Conservation (phyloP, 768 basidiomycete genomes). For the Psilocybe subaeruginosa region DNA sequence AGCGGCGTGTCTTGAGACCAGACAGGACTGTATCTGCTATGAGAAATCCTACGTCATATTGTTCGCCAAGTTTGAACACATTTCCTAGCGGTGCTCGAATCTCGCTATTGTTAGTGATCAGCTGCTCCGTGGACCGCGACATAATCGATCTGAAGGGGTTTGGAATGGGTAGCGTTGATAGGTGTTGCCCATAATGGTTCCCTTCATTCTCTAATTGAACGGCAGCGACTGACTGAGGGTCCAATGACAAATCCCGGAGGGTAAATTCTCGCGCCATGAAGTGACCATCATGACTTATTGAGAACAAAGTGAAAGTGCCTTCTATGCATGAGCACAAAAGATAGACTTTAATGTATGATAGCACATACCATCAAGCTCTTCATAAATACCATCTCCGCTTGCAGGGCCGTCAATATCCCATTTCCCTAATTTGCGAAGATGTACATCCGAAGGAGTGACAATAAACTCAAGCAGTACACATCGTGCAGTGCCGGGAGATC, state of each 20-base stretch:
- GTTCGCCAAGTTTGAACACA: conserved; percentile 22
- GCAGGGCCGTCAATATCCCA: conserved; percentile 57
- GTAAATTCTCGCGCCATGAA: conserved; percentile 46
- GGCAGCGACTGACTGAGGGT: conserved; percentile 12
- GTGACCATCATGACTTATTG: conserved; percentile 43
- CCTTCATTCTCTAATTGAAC: conserved; percentile 30
- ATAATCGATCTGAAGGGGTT: conserved; percentile 66
- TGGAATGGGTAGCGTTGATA: conserved; percentile 47
- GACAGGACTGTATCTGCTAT: conserved; percentile 17
- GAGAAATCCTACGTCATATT: conserved; percentile 25
- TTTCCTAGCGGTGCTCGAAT: neutral
- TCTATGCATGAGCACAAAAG: conserved; percentile 16
- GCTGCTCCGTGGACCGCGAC: conserved; percentile 50
- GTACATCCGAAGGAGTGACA: conserved; percentile 32
- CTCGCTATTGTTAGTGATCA: conserved; percentile 25
- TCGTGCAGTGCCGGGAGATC: conserved; percentile 39
- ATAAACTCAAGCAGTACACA: conserved; percentile 42
- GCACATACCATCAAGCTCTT: conserved; percentile 49
- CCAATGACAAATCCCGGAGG: conserved; percentile 28
- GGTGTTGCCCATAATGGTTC: conserved; percentile 26
- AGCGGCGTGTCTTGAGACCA: conserved; percentile 27
- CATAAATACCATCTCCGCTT: conserved; percentile 45
- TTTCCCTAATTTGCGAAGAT: conserved; percentile 52
- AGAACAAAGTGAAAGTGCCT: conserved; percentile 42
- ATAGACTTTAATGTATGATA: neutral